Evolutionary conservation across 495 filamentous ascomycete genomes (phyloP).

Genomic region (Neurospora sp.): DNA sequence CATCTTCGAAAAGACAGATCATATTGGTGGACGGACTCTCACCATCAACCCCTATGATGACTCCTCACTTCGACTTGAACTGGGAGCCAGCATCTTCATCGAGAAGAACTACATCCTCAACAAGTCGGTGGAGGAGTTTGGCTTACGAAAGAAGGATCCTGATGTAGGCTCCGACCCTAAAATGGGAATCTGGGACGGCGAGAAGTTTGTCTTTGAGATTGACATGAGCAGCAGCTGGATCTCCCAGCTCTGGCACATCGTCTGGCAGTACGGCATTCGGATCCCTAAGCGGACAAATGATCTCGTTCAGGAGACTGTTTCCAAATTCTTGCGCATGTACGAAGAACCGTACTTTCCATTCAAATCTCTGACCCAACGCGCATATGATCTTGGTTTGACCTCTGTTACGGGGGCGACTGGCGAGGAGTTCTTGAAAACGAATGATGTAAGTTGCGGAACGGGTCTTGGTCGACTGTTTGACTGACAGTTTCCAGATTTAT

Average conservation of each 20-base stretch:
- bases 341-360: slow-evolving; percentile 77
- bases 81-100: slow-evolving; percentile 91
- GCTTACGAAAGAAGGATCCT: slow-evolving; percentile 37
- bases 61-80: slow-evolving; percentile 61
- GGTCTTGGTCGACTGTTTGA: background rate
- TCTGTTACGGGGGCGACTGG: slow-evolving; percentile 60
- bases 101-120: slow-evolving; percentile 73
- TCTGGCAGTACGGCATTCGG: slow-evolving; percentile 71
- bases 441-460: slow-evolving; percentile 33
- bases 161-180: slow-evolving; percentile 27
- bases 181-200: slow-evolving; percentile 82
- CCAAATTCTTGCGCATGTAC: slow-evolving; percentile 73
- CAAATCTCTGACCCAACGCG: slow-evolving; percentile 54
- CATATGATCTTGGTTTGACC: slow-evolving; percentile 53
- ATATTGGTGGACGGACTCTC: slow-evolving; percentile 80
- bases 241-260: slow-evolving; percentile 71
- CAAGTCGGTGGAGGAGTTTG: slow-evolving; percentile 62
- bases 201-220: slow-evolving; percentile 56
- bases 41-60: slow-evolving; percentile 76
- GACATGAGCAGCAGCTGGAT: slow-evolving; percentile 36
- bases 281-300: slow-evolving; percentile 64
- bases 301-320: slow-evolving; percentile 61
- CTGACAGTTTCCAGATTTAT: slow-evolving; percentile 37
- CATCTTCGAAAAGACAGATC: slow-evolving; percentile 71
- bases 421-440: slow-evolving; percentile 54